Evolutionary conservation across 2,329 filamentous ascomycete genomes (phyloP), one percentile per base, ranked within the genome.

Genomic region (Massarina eburnea): DNA sequence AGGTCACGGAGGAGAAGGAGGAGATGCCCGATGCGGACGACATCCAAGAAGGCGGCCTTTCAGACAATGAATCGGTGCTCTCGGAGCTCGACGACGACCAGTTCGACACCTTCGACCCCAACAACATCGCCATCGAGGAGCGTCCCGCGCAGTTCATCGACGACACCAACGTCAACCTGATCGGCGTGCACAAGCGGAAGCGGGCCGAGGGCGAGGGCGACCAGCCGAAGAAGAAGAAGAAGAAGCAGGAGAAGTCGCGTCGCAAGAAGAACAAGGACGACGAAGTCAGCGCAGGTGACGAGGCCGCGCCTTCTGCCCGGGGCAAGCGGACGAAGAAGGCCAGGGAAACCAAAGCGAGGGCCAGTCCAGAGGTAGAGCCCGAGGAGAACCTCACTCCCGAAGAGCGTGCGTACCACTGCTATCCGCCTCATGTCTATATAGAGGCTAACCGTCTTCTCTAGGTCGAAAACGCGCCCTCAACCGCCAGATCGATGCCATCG

Each of bases 301-400:
- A 18, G 2, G 24, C 41, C 12, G 71, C 78, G 19, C 77, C 80
- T 43, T 77, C 78, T 18, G 80, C 80, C 63, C 75, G 79, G 55
- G 70, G 71, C 46, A 81, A 76, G 64, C 70, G 70, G 42, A 78
- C 76, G 49, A 68, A 62, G 43, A 71, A 70, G 41, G 26, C 20
- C 21, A 22, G 20, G 21, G 66, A 61, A 45, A 70, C 66, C 47
- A 64, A 61, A 54, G 57, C 61, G 40, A 63, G 69, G 44, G 55
- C 58, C 14, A 71, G 53, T 26, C 70, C 68, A 34, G 81, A 85
- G 48, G 80, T 83, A 4, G 84, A 89, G 52, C 80, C 88, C 55
- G 89, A 95, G 50, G 88, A 90, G 61, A 79, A 86, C 51, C 72
- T 97, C 58, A 86, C 88, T 17, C 89, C 91, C 1, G 90, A 94